phyloP scores from a whole-genome alignment of 768 basidiomycete species.

The Hypsizygus marmoreus region DNA sequence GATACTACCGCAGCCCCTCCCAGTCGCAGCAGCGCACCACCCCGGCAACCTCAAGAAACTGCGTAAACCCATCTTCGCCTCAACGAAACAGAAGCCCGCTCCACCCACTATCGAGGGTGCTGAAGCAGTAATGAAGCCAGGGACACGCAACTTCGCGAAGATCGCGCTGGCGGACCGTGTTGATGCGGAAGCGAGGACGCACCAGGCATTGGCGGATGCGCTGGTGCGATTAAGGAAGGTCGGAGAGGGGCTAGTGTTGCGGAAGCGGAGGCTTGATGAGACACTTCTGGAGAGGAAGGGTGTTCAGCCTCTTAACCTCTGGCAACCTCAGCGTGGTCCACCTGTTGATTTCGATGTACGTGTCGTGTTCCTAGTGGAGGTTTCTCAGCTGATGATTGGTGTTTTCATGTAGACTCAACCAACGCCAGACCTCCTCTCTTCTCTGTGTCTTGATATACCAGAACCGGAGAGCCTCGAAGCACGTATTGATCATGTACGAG shows the following conservation, averaged over 20 bases:
- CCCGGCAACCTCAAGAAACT: conserved; percentile 37
- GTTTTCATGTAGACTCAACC: conserved; percentile 18
- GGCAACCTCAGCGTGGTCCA: conserved; percentile 12
- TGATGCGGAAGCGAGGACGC: conserved; percentile 25
- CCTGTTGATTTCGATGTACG: conserved; percentile 21
- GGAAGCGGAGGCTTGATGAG: conserved; percentile 1
- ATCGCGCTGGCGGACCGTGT: conserved; percentile 21
- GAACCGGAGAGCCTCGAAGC: conserved; percentile 16
- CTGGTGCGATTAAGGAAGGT: conserved; percentile 16
- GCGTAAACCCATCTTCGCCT: conserved; percentile 28
- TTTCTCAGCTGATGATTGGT: background rate
- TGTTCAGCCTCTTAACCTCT: conserved; percentile 13
- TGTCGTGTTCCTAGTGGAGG: background rate
- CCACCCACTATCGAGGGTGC: background rate
- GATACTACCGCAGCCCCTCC: conserved; percentile 29
- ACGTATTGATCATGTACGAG: conserved; percentile 30
- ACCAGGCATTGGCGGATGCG: conserved; percentile 25
- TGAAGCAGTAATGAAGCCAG: background rate
- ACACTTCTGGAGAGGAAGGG: background rate
- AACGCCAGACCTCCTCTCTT: conserved; percentile 20
- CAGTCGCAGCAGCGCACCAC: conserved; percentile 50
- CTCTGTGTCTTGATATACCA: conserved; percentile 17
- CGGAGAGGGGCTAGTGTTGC: conserved; percentile 9
- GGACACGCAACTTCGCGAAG: conserved; percentile 8
- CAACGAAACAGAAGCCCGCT: conserved; percentile 5